A percentile compares a stretch with the other conserved stretches of the same genome.
Evolutionary conservation across 192 early-diverging fungal genomes (phyloP).

Genomic region (Backusella mclennaniae): DNA sequence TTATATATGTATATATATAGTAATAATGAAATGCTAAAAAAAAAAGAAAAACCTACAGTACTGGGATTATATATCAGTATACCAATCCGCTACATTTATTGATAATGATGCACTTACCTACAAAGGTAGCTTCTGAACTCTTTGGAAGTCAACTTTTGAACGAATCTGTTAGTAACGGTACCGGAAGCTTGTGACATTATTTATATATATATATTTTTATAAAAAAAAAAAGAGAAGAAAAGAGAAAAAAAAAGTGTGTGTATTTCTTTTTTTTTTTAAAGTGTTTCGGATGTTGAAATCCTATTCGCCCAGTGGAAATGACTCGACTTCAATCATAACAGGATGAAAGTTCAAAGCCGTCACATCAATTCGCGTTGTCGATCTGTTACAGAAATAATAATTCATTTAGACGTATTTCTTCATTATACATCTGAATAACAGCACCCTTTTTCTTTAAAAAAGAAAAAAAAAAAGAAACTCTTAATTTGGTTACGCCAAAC

Average conservation of each 20-base stretch:
- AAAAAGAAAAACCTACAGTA: conserved; percentile 41
- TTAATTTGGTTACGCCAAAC: not conserved
- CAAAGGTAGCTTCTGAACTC: conserved; percentile 72
- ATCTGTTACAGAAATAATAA: not conserved
- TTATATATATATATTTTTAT: not conserved
- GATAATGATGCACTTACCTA: conserved; percentile 42
- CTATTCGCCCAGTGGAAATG: not conserved
- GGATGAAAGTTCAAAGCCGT: conserved; percentile 9
- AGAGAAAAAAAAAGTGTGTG: conserved; percentile 9
- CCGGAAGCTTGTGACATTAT: conserved; percentile 44
- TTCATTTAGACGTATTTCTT: not conserved
- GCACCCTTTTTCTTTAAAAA: not conserved
- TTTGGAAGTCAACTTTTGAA: conserved; percentile 52
- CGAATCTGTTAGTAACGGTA: conserved; percentile 35
- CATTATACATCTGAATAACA: not conserved
- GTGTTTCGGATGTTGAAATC: conserved; percentile 3
- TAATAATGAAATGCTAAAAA: not conserved
- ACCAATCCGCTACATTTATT: not conserved
- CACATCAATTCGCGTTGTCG: not conserved
- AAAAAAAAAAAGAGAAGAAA: not conserved
- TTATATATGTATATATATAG: not conserved
- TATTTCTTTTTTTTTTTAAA: not conserved
- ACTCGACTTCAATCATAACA: conserved; percentile 2
- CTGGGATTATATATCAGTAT: conserved; percentile 37
- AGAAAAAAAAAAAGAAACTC: not conserved